These are phyloP conservation scores for Trichoderma gamsii DNA, from an alignment of 495 filamentous ascomycete species.

Conservation along the genomic window DNA sequence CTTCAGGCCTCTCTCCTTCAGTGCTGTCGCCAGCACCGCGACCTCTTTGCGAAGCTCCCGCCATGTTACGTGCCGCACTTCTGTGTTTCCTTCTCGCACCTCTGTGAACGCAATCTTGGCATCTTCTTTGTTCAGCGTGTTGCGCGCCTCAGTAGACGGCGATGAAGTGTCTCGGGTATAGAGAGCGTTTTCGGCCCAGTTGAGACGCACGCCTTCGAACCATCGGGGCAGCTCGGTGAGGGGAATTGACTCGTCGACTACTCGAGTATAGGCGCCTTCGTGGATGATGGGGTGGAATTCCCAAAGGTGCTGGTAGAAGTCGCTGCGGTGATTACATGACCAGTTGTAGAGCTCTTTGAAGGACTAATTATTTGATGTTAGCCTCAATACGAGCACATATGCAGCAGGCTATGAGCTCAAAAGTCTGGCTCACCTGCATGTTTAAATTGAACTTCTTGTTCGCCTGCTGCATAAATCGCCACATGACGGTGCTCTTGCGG, in stretches of 20 bases:
- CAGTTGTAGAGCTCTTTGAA: conserved; percentile 61
- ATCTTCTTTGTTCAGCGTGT: conserved; percentile 59
- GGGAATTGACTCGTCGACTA: conserved; percentile 60
- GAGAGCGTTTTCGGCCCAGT: conserved; percentile 60
- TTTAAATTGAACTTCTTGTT: conserved; percentile 38
- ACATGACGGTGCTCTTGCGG: conserved; percentile 47
- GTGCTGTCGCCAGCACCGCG: conserved; percentile 52
- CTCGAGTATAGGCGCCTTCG: conserved; percentile 48
- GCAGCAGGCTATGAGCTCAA: not conserved
- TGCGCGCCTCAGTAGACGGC: conserved; percentile 26
- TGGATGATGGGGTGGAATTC: conserved; percentile 53
- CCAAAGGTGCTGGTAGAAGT: conserved; percentile 64
- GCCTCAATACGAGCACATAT: not conserved
- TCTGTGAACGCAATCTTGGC: conserved; percentile 61
- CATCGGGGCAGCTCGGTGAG: conserved; percentile 64
- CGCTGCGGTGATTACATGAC: conserved; percentile 52
- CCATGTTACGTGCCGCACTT: conserved; percentile 56
- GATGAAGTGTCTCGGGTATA: conserved; percentile 36
- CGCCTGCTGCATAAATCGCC: conserved; percentile 43
- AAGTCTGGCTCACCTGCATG: conserved; percentile 34
- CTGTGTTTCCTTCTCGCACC: conserved; percentile 60
- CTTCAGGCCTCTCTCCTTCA: conserved; percentile 55
- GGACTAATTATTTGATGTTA: conserved; percentile 32
- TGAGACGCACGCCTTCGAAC: conserved; percentile 59
- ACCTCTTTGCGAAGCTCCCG: conserved; percentile 51